phyloP scores from a whole-genome alignment of 208 protist species.

The Leishmania lainsoni region DNA sequence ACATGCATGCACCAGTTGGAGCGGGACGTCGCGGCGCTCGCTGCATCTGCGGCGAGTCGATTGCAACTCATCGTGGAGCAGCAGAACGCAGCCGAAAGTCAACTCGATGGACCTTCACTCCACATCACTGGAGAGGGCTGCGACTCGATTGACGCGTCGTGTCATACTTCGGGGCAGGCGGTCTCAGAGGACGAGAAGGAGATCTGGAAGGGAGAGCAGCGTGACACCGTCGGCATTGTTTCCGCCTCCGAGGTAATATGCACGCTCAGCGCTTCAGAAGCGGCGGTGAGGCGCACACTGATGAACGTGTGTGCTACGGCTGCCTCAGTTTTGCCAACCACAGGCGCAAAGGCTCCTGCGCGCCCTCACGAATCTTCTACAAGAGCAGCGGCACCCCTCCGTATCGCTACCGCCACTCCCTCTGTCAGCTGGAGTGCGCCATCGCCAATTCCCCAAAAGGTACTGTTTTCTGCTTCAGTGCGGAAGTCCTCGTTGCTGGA shows the following conservation, averaged over 20 bases:
- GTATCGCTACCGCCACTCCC: neutral
- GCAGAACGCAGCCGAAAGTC: neutral
- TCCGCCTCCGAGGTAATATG: neutral
- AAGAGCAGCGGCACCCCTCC: neutral
- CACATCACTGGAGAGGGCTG: neutral
- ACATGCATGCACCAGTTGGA: neutral
- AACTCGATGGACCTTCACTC: neutral
- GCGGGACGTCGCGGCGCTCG: neutral
- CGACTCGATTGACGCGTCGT: neutral
- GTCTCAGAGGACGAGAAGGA: neutral
- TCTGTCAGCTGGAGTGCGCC: neutral
- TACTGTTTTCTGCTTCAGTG: too few species aligned
- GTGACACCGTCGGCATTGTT: neutral
- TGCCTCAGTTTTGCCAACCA: neutral
- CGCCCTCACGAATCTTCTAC: neutral
- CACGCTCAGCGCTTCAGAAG: neutral
- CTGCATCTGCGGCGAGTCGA: neutral
- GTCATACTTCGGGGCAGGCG: neutral
- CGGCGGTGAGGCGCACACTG: neutral
- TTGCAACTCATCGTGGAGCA: slow-evolving; percentile 3
- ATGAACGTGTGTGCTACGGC: neutral
- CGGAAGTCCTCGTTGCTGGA: neutral
- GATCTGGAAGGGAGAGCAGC: neutral
- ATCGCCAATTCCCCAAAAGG: neutral
- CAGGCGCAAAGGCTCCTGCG: neutral